Conservation (phyloP, 2,329 filamentous ascomycete genomes). For the Phaeoacremonium minimum region DNA sequence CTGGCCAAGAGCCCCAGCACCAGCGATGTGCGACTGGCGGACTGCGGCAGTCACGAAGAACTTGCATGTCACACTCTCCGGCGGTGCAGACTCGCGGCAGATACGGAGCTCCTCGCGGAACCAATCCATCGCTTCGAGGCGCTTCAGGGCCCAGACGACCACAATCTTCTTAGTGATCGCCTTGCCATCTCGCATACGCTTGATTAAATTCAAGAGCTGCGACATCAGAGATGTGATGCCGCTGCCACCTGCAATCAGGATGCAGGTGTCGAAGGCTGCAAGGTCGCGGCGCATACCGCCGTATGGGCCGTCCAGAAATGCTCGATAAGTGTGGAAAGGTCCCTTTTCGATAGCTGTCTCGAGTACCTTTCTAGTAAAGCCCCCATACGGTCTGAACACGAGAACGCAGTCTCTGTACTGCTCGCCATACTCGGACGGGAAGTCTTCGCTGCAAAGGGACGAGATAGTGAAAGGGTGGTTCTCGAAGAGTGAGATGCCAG, state of each 20-base stretch:
- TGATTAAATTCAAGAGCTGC: constrained; percentile 89
- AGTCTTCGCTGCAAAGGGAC: constrained; percentile 87
- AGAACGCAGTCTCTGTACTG: constrained; percentile 84
- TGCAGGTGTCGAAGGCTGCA: constrained; percentile 87
- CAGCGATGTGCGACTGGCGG: constrained; percentile 31
- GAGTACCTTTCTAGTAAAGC: constrained; percentile 84
- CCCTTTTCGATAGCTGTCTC: constrained; percentile 79
- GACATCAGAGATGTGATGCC: constrained; percentile 92
- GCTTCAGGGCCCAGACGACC: constrained; percentile 90
- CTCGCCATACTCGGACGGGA: constrained; percentile 86
- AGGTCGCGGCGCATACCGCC: constrained; percentile 89
- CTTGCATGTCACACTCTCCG: constrained; percentile 85
- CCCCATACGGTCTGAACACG: constrained; percentile 86
- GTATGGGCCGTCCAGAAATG: constrained; percentile 91
- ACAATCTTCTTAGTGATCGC: constrained; percentile 87
- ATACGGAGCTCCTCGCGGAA: constrained; percentile 93
- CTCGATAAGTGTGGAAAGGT: constrained; percentile 86
- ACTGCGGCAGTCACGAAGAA: constrained; percentile 88
- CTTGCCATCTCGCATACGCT: constrained; percentile 91
- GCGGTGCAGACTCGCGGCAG: constrained; percentile 83
- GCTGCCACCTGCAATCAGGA: constrained; percentile 89
- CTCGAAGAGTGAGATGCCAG: constrained; percentile 82
- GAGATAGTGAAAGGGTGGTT: constrained; percentile 96
- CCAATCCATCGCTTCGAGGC: constrained; percentile 93
- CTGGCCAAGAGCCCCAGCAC: constrained; percentile 27